These are phyloP conservation scores for Pichia californica DNA, from an alignment of 805 yeast species.

Conservation along the genomic window DNA sequence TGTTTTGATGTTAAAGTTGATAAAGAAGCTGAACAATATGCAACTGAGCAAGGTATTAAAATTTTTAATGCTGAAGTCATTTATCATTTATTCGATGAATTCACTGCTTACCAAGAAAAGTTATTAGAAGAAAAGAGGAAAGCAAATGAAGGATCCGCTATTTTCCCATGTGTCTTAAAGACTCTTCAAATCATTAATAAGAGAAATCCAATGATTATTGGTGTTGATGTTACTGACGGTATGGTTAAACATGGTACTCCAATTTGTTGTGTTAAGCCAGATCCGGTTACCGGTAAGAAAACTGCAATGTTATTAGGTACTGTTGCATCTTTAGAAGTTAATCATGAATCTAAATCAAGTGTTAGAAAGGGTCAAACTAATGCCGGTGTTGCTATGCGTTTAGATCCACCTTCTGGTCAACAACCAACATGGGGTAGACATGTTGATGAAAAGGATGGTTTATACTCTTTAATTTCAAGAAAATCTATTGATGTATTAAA, in stretches of 20 bases:
- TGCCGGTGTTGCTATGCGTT: slow-evolving; percentile 98
- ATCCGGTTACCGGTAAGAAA: slow-evolving; percentile 75
- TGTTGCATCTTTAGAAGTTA: slow-evolving; percentile 90
- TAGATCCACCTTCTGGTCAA: slow-evolving; percentile 85
- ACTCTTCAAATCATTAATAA: slow-evolving; percentile 95
- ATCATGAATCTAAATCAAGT: slow-evolving; percentile 72
- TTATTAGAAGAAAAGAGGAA: slow-evolving; percentile 85
- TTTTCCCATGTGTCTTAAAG: slow-evolving; percentile 91
- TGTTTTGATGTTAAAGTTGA: slow-evolving; percentile 97
- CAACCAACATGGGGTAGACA: slow-evolving; percentile 99
- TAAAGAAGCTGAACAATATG: slow-evolving; percentile 97
- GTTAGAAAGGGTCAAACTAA: slow-evolving; percentile 93
- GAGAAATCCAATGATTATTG: slow-evolving; percentile 98
- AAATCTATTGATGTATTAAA: slow-evolving; percentile 93
- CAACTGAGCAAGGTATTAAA: slow-evolving; percentile 84
- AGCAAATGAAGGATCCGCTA: slow-evolving; percentile 82
- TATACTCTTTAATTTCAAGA: slow-evolving; percentile 87
- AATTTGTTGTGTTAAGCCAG: slow-evolving; percentile 84
- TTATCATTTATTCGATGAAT: slow-evolving; percentile 92
- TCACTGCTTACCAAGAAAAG: slow-evolving; percentile 85
- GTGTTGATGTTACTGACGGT: slow-evolving; percentile 96
- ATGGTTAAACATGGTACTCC: slow-evolving; percentile 88
- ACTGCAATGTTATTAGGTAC: slow-evolving; percentile 73
- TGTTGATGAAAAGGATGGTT: slow-evolving; percentile 84
- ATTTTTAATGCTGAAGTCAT: slow-evolving; percentile 95